Evolutionary conservation across 768 basidiomycete species (phyloP), one percentile per base, ranked within the genome.

Genomic region (Lepiota venenata): DNA sequence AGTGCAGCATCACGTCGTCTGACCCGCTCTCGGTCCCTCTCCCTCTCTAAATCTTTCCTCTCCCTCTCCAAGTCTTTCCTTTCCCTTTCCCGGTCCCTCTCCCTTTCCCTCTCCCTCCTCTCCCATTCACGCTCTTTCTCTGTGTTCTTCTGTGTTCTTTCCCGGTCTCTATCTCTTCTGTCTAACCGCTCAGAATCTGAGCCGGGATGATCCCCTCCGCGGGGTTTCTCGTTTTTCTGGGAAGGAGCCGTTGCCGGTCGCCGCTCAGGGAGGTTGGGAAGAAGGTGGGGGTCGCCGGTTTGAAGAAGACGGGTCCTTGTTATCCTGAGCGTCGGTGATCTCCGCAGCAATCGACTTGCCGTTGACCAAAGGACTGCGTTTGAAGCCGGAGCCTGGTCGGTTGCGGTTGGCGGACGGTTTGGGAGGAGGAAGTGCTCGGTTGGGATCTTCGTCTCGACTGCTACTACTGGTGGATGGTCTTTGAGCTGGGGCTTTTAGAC

Each of bases 401-500:
- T 35, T 39, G 21, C 58, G 53, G 18, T 38, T 41, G 15, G 58
- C 37, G 16, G 43, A 47, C 9, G 38, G 58, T 51, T 49, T 50
- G 36, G n/a, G 50, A 52, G 12, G 46, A 16, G 39, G 49, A 32
- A 42, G 42, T 32, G 44, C 18, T 25, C 43, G 51, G 22, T 12
- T 36, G 21, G 49, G 15, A 20, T 50, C 49, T 16, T 58, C 60
- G 47, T 61, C 58, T 35, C 55, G 62, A 29, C 48, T 60, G 43
- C 57, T 59, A 18, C 54, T 58, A 22, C 53, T 63, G 32, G 51
- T 41, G 35, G 65, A 45, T 7, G 39, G 37, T 7, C 47, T 38
- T 18, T 46, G 50, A 16, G 60, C 65, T 2, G 63, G 54, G n/a
- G 66, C 61, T 45, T 66, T 69, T 12, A 64, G 58, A 46, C 71